phyloP scores from a whole-genome alignment of 495 filamentous ascomycete genomes.

The Xylaria flabelliformis region DNA sequence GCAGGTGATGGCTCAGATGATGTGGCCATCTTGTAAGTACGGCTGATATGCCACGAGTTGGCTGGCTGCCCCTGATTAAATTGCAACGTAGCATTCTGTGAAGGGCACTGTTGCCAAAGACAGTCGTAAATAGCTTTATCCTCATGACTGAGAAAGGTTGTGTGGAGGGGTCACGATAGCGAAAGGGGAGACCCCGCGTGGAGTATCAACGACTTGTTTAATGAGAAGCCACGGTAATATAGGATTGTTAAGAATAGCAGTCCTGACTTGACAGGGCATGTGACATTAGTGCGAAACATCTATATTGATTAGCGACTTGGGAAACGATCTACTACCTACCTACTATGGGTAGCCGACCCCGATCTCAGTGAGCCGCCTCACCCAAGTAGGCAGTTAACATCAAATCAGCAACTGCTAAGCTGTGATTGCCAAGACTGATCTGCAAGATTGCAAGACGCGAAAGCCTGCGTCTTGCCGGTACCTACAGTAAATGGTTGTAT shows the following conservation, averaged over 20 bases:
- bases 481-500: neutral
- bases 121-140: neutral
- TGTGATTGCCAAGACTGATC: slow-evolving; percentile 24
- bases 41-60: slow-evolving; percentile 5
- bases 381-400: slow-evolving; percentile 16
- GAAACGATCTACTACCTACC: slow-evolving; percentile 21
- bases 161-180: neutral
- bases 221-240: neutral
- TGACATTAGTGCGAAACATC: slow-evolving; percentile 22
- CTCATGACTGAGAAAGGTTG: slow-evolving; percentile 12
- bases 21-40: neutral
- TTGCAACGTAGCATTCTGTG: slow-evolving; percentile 19
- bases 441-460: neutral
- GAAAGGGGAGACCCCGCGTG: neutral
- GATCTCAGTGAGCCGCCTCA: slow-evolving; percentile 6
- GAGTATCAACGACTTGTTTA: neutral
- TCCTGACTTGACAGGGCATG: slow-evolving; percentile 17
- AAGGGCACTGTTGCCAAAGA: neutral
- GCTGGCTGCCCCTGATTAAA: neutral
- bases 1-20: slow-evolving; percentile 21
- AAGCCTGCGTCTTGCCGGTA: slow-evolving; percentile 11
- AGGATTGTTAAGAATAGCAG: neutral
- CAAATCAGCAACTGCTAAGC: neutral
- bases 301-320: slow-evolving; percentile 6
- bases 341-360: slow-evolving; percentile 16